Percentiles rank a stretch among this genome's conserved stretches.
These are phyloP conservation scores for Arthrinium phaeospermum DNA, from an alignment of 2,329 filamentous ascomycete genomes.

Conservation along the genomic window DNA sequence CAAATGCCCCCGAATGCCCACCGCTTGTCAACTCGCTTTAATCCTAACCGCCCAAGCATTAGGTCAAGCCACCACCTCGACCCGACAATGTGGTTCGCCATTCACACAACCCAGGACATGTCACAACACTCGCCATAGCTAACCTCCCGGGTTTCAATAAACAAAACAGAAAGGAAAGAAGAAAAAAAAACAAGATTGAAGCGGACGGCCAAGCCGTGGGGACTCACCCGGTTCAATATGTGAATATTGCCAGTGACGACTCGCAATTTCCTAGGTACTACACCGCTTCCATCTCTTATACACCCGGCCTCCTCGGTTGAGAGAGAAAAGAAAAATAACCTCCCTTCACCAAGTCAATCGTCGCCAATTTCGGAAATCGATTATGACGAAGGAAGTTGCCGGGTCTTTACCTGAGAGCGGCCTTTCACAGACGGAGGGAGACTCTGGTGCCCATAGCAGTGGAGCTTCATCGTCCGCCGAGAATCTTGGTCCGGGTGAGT, in stretches of 20 bases:
- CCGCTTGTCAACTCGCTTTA: not conserved
- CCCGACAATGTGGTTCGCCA: conserved; percentile 4
- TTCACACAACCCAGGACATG: conserved; percentile 5
- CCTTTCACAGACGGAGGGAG: not conserved
- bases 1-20: conserved; percentile 2
- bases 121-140: conserved; percentile 14
- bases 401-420: conserved; percentile 3
- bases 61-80: conserved; percentile 4
- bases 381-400: conserved; percentile 8
- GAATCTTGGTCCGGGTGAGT: not conserved
- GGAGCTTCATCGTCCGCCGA: not conserved
- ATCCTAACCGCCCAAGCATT: not conserved
- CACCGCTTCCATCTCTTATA: conserved; percentile 3
- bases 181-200: not conserved
- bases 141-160: not conserved
- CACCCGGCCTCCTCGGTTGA: not conserved
- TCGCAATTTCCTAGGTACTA: conserved; percentile 9
- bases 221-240: conserved; percentile 1
- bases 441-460: not conserved
- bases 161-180: not conserved
- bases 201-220: not conserved
- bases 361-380: conserved; percentile 4
- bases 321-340: not conserved
- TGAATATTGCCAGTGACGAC: conserved; percentile 17
- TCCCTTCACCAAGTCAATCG: not conserved